Evolutionary conservation across 352 stramenopile species (phyloP), one percentile per base, ranked within the genome.

Genomic region (Pythium periplocum): DNA sequence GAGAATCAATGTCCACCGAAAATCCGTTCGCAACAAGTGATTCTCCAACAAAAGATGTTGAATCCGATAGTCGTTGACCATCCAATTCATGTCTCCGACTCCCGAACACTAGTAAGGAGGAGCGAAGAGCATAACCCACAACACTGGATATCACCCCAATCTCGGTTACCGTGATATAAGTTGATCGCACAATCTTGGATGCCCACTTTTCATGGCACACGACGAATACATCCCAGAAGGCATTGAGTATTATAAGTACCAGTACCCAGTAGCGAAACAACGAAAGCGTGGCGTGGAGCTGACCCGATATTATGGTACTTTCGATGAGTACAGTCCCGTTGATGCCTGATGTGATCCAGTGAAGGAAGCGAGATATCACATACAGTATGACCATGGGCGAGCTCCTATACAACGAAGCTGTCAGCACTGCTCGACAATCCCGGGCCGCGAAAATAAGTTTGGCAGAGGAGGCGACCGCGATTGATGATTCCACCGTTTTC

Each of bases 231-330:
- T 69, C 57, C 62, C 62, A 69, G 2, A 62, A 34, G 26, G 31
- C 38, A 33, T 69, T 48, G 31, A 69, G 40, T 31, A 43, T 31
- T 45, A 69, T 39, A 30, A 69, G 49, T 32, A 66, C 47, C 33
- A 69, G 53, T 48, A 66, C 57, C 62, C 62, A 69, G 53, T 66
- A 69, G 36, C 62, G 62, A n/a, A 65, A 57, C 8, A 32, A 47
- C 9, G 62, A 66, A 6, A 69, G 41, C 17, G 33, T n/a, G 9
- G 53, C 57, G 48, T 69, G 57, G n/a, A 53, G 12, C n/a, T 45
- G 17, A 0, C 44, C 62, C 2, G 32, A 26, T 5, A 9, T 41
- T 6, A 51, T 17, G n/a, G 45, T 45, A 4, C 12, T 9, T 32
- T 53, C 50, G 1, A 37, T 53, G 10, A 69, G 31, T 3, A 66